phyloP scores from a whole-genome alignment of 1,139 yeast species.

The Zhuliangozyma blackwelliae region DNA sequence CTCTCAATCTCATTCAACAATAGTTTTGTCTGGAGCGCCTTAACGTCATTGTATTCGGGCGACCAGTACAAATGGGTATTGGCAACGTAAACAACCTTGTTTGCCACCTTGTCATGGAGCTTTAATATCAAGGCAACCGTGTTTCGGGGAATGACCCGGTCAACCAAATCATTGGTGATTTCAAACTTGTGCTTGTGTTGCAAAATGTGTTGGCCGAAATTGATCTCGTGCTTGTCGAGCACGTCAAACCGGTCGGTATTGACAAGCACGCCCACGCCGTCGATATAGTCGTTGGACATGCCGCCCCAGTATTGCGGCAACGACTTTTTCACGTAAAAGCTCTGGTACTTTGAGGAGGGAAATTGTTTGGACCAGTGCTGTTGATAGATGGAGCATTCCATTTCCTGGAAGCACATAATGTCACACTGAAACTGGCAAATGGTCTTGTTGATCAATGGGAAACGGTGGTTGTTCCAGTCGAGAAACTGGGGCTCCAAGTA shows the following conservation, averaged over 20 bases:
- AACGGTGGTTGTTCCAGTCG: constrained; percentile 43
- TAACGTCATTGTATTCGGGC: constrained; percentile 48
- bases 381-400: constrained; percentile 46
- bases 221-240: constrained; percentile 36
- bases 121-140: constrained; percentile 52
- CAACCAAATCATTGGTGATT: constrained; percentile 31
- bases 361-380: constrained; percentile 35
- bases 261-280: constrained; percentile 54
- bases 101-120: constrained; percentile 37
- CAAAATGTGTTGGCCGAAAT: constrained; percentile 35
- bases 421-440: constrained; percentile 43
- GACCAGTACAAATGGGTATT: constrained; percentile 64
- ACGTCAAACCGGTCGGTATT: constrained; percentile 44
- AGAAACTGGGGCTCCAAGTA: constrained; percentile 42
- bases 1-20: constrained; percentile 28
- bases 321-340: constrained; percentile 45
- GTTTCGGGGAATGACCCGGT: constrained; percentile 43
- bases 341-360: constrained; percentile 32
- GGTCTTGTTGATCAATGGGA: constrained; percentile 37
- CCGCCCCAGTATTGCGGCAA: constrained; percentile 49
- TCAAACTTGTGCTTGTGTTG: constrained; percentile 24
- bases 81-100: constrained; percentile 38
- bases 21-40: constrained; percentile 49
- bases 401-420: constrained; percentile 59
- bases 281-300: constrained; percentile 40